These are phyloP conservation scores for Ziziphus jujuba DNA, from an alignment of 306 rosid genomes.

Conservation along the genomic window DNA sequence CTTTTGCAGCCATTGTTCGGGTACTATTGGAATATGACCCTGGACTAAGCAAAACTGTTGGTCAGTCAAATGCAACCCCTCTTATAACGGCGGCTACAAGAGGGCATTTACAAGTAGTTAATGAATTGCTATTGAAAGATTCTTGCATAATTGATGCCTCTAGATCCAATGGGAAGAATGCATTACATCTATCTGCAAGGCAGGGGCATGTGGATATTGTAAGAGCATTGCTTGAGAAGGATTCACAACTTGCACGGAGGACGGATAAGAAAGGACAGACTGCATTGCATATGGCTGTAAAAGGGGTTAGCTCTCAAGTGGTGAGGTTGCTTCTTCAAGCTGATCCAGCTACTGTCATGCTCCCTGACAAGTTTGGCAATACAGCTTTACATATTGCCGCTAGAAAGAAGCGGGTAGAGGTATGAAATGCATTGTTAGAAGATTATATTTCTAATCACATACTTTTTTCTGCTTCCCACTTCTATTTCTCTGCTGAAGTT, in stretches of 20 bases:
- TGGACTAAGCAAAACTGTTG: slow-evolving; percentile 62
- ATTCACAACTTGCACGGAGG: slow-evolving; percentile 74
- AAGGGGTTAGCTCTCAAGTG: slow-evolving; percentile 70
- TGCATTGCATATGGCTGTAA: slow-evolving; percentile 86
- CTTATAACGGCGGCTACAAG: slow-evolving; percentile 74
- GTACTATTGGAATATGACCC: slow-evolving; percentile 69
- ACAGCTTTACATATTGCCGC: slow-evolving; percentile 88
- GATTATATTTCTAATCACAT: not conserved
- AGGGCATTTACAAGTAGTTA: slow-evolving; percentile 68
- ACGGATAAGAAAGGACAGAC: slow-evolving; percentile 90
- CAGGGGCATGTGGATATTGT: slow-evolving; percentile 76
- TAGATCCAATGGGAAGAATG: slow-evolving; percentile 83
- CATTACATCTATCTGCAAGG: slow-evolving; percentile 78
- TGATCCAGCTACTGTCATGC: slow-evolving; percentile 69
- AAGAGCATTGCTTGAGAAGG: slow-evolving; percentile 48
- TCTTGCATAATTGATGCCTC: slow-evolving; percentile 60
- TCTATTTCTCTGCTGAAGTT: not conserved
- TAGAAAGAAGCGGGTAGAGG: slow-evolving; percentile 87
- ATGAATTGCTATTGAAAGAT: slow-evolving; percentile 48
- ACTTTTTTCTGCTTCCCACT: not conserved
- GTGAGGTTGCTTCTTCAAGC: slow-evolving; percentile 62
- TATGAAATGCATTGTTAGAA: slow-evolving; percentile 17
- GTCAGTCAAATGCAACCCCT: slow-evolving; percentile 83
- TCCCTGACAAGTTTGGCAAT: slow-evolving; percentile 80
- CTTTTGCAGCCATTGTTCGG: slow-evolving; percentile 52